Conservation (phyloP, 129 eudicot genomes). For the Chrysanthemum seticuspe region DNA sequence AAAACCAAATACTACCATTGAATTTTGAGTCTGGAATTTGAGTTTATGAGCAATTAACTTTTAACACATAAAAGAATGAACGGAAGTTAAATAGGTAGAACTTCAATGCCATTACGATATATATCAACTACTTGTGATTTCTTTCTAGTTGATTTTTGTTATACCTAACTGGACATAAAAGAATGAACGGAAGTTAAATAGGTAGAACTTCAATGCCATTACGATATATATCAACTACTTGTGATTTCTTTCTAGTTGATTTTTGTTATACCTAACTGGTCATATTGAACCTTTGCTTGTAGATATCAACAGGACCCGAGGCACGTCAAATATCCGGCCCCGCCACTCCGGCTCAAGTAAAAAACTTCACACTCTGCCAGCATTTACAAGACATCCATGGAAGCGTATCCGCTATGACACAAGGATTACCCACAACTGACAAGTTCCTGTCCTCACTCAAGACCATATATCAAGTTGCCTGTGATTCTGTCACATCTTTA, state of each 20-base stretch:
- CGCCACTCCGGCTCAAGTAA: conserved; percentile 78
- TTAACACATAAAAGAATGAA: not conserved
- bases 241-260: not conserved
- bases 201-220: not conserved
- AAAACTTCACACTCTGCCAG: conserved; percentile 82
- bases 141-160: not conserved
- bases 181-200: not conserved
- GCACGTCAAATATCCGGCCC: conserved; percentile 87
- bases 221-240: not conserved
- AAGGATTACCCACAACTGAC: conserved; percentile 67
- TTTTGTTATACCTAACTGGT: not conserved
- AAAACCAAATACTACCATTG: no score
- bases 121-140: not conserved
- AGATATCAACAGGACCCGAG: conserved; percentile 96
- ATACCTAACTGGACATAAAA: not conserved
- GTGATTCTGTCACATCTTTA: conserved; percentile 77
- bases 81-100: not conserved
- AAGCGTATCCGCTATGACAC: conserved; percentile 55
- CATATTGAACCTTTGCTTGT: conserved; percentile 19
- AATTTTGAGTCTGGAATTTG: no score
- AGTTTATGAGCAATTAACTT: not conserved
- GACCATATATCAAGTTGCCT: conserved; percentile 73
- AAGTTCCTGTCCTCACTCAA: conserved; percentile 81
- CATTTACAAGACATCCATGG: conserved; percentile 85
- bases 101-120: not conserved